Conservation (phyloP, 2,329 filamentous ascomycete species). For the Epichloe gansuensis region DNA sequence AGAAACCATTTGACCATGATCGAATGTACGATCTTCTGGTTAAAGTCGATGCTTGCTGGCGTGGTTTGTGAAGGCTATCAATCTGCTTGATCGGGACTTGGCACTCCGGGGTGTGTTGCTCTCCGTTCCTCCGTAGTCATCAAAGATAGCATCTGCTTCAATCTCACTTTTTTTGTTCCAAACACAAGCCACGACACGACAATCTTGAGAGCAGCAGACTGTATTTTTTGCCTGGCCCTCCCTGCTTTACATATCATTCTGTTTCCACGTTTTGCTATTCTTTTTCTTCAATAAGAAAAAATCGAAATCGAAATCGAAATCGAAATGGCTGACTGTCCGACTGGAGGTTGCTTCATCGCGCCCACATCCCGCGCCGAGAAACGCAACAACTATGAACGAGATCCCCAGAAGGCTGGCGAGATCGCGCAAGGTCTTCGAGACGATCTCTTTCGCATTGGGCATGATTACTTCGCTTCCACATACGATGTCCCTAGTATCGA, state of each 20-base stretch:
- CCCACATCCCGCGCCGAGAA: slow-evolving; percentile 4
- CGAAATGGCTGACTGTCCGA: background rate
- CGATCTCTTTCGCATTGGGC: slow-evolving; percentile 3
- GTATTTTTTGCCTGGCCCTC: no score
- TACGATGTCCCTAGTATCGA: background rate
- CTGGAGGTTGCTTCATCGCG: background rate
- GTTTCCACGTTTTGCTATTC: background rate
- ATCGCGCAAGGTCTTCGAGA: slow-evolving; percentile 3
- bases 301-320: background rate
- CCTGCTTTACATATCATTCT: background rate
- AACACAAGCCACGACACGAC: no score
- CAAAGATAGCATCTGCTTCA: no score
- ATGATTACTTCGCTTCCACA: background rate
- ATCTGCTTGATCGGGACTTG: background rate
- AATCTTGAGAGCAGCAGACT: no score
- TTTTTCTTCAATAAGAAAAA: background rate
- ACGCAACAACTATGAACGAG: slow-evolving; percentile 1
- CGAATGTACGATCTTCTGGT: slow-evolving; percentile 5
- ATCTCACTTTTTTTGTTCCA: no score
- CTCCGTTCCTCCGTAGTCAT: no score
- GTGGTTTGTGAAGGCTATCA: slow-evolving; percentile 1
- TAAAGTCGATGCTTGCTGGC: slow-evolving; percentile 4
- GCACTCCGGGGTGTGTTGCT: slow-evolving; percentile 1
- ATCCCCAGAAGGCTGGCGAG: background rate
- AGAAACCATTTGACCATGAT: slow-evolving; percentile 2